These are phyloP conservation scores for Stagonosporopsis chrysanthemi DNA, from an alignment of 2,329 filamentous ascomycete genomes.

Conservation along the genomic window DNA sequence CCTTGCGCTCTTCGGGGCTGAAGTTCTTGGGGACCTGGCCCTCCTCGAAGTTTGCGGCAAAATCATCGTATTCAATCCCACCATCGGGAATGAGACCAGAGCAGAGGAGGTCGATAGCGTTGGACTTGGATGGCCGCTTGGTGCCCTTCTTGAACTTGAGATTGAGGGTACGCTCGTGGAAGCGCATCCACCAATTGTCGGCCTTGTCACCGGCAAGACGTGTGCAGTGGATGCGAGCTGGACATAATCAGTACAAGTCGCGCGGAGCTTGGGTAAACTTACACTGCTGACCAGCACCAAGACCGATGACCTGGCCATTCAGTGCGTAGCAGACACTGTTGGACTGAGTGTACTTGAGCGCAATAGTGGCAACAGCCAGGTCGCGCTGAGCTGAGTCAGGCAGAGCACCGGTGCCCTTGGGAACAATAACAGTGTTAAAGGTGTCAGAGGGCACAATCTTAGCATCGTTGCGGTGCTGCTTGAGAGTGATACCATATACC, in stretches of 20 bases:
- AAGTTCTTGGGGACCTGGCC: constrained; percentile 76
- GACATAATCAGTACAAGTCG: constrained; percentile 7
- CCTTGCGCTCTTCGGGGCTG: constrained; percentile 80
- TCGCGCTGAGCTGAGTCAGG: constrained; percentile 86
- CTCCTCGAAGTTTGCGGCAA: constrained; percentile 88
- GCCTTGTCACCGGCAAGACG: constrained; percentile 96
- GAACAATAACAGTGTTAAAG: constrained; percentile 85
- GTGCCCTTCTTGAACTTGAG: constrained; percentile 98
- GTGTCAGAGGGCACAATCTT: constrained; percentile 80
- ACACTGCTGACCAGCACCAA: constrained; percentile 94
- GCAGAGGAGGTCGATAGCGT: constrained; percentile 94
- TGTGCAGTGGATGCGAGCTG: constrained; percentile 92
- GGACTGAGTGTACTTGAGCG: constrained; percentile 96
- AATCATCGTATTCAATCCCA: constrained; percentile 83
- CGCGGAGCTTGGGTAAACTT: constrained; percentile 20
- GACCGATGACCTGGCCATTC: constrained; percentile 90
- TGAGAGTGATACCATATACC: constrained; percentile 87
- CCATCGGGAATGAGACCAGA: constrained; percentile 86
- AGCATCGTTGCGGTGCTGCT: constrained; percentile 92
- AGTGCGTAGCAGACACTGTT: constrained; percentile 98
- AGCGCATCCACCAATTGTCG: constrained; percentile 99
- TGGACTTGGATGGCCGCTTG: constrained; percentile 97
- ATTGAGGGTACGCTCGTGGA: constrained; percentile 85
- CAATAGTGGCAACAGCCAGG: constrained; percentile 93
- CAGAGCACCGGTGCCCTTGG: constrained; percentile 76